Base-by-base conservation (phyloP, 2,329 filamentous ascomycete genomes). In the Sporothrix brunneoviolacea region DNA sequence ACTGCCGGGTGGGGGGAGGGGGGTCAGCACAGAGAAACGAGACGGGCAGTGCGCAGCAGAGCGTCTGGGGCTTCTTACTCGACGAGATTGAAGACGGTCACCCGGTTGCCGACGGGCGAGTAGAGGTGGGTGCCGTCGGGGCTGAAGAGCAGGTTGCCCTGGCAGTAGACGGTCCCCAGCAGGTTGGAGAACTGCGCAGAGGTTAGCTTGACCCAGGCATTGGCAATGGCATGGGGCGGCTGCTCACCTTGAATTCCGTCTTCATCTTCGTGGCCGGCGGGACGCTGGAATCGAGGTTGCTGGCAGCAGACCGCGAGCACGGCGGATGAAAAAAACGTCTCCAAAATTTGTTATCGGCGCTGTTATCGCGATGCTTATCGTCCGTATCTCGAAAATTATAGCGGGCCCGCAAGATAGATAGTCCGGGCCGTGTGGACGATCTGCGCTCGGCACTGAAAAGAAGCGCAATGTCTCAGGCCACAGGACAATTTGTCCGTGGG, bases 121-220 rank as follows among this genome's bases (percentile, higher is more conserved):
- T 94, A 88, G 58, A 98, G 79, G 71, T 89, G 91, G 62, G 88
- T 93, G 65, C 94, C 94, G 79, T 98, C 91, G 55, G 91, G 89
- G 62, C 88, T 94, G 75, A 94, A 98, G 65, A 96, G 79, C 63
- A 98, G 80, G 68, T 97, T 98, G 70, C 94, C 93, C 80, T 91
- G 88, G 74, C 90, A 89, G 76, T 97, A 98, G 65, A 98, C 93
- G 60, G 93, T 98, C 66, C 93, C 94, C 64, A 98, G 81, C 67
- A 98, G 80, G 71, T 97, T 98, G 67, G 91, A 95, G 73, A 98
- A 98, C 91, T 96, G 63, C 2, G 9, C 4, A 27, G 13, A 4
- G 3, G 21, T 42, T 15, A 48, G 43, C 9, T 24, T 2, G n/a
- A 3, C 2, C 4, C 4, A 12, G 4, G 16, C 2, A 22, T 4